Conservation (phyloP, 768 basidiomycete genomes). For the Mycena galopus region DNA sequence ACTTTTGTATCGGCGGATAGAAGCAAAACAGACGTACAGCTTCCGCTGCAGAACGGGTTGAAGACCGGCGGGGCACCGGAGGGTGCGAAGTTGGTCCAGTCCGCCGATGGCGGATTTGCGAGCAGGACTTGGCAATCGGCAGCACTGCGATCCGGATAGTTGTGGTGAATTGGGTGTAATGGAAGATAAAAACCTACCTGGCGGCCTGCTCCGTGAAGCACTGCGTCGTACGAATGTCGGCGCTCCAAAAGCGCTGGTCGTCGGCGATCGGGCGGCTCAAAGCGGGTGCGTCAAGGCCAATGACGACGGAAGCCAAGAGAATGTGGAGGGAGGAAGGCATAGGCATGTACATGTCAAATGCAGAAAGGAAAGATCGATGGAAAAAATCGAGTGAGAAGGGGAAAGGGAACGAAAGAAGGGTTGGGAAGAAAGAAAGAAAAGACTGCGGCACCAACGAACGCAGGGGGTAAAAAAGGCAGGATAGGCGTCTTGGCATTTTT, state of each 20-base stretch:
- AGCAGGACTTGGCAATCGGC: slow-evolving; percentile 25
- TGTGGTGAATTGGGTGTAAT: neutral
- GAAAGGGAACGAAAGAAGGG: neutral
- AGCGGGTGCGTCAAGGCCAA: neutral
- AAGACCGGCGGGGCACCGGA: neutral
- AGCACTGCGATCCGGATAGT: neutral
- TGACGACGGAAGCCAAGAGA: neutral
- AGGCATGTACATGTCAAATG: slow-evolving; percentile 19
- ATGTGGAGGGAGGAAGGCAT: neutral
- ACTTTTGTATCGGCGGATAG: too few species aligned
- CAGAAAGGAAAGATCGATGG: neutral
- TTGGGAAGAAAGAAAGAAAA: neutral
- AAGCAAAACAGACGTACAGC: slow-evolving; percentile 8
- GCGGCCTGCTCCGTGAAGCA: slow-evolving; percentile 23
- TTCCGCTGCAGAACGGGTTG: slow-evolving; percentile 29
- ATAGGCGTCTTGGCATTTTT: too few species aligned
- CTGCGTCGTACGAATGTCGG: slow-evolving; percentile 3
- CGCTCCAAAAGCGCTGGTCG: neutral
- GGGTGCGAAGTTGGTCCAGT: slow-evolving; percentile 24
- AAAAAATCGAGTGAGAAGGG: neutral
- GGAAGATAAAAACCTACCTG: neutral
- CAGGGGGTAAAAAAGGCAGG: neutral
- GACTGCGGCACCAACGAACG: neutral
- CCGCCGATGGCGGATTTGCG: neutral
- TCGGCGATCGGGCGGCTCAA: neutral